Base-by-base conservation (phyloP, 2,329 filamentous ascomycete species). In the Fusarium palustre region DNA sequence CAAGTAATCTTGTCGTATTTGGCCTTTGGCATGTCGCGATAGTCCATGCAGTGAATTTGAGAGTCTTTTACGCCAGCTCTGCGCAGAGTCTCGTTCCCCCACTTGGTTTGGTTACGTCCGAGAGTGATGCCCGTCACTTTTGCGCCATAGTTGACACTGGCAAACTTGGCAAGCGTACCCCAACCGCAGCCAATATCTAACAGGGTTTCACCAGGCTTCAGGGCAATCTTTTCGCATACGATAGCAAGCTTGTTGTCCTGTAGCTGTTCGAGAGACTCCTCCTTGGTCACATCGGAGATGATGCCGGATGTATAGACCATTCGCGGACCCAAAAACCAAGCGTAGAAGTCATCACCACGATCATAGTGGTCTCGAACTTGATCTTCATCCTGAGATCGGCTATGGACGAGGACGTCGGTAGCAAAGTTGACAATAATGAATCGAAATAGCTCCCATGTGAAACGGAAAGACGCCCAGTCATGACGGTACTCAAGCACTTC, bases 221-320 rank as follows among this genome's bases (percentile, higher is more conserved):
- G 84, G 45, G 85, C 90, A 71, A 97, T 93, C 87, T 97, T 97
- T 82, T 97, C 93, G 81, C 94, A 97, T 48, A 97, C 94, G 71
- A 97, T 85, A 70, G 91, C 91, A 76, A 97, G 85, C 83, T 97
- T 97, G 87, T 97, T 97, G 81, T 97, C 94, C 84, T 97, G 94
- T 56, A 97, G 87, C 82, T 97, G 87, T 82, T 97, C 94, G 25
- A 97, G 90, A 33, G 89, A 88, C 83, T 97, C 94, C 82, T 97
- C 94, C 71, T 86, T 87, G 80, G 90, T 90, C 80, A 92, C 87
- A 79, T 97, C 93, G 63, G 91, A 90, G 78, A 97, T 96, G 75
- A 97, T 85, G 73, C 94, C 94, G 42, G 92, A 96, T 52, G 94
- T 97, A 85, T 97, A 97, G 82, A 97, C 92, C 94, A 97, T 97